These are phyloP conservation scores for Fusarium coffeatum DNA, from an alignment of 2,329 filamentous ascomycete genomes.

Conservation along the genomic window DNA sequence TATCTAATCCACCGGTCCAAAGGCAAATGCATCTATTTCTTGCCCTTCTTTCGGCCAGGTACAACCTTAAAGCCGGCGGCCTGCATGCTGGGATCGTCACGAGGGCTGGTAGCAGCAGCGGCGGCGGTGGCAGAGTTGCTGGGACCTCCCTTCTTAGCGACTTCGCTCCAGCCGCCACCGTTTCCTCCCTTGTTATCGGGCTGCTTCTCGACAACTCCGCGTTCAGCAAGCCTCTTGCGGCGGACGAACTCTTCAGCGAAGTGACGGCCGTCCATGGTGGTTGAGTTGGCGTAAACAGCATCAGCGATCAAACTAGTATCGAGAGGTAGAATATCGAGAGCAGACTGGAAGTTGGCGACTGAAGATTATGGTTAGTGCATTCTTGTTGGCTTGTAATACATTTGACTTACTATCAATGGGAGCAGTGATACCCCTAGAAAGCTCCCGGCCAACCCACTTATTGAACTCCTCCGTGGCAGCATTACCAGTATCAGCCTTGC, in stretches of 20 bases:
- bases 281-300: slow-evolving; percentile 86
- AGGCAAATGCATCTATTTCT: slow-evolving; percentile 64
- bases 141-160: slow-evolving; percentile 87
- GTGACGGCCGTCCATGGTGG: slow-evolving; percentile 90
- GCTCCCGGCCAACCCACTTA: slow-evolving; percentile 87
- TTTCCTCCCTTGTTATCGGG: slow-evolving; percentile 61
- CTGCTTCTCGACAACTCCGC: slow-evolving; percentile 85
- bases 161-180: slow-evolving; percentile 90
- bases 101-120: slow-evolving; percentile 50
- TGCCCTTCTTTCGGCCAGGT: slow-evolving; percentile 90
- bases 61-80: slow-evolving; percentile 87
- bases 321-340: slow-evolving; percentile 78
- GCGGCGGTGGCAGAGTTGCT: slow-evolving; percentile 44
- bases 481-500: slow-evolving; percentile 54
- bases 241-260: slow-evolving; percentile 96
- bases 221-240: slow-evolving; percentile 91
- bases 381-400: not conserved
- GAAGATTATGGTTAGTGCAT: slow-evolving; percentile 48
- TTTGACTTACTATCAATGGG: slow-evolving; percentile 63
- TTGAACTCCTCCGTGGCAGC: slow-evolving; percentile 88
- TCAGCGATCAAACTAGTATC: slow-evolving; percentile 88
- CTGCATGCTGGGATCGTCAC: slow-evolving; percentile 58
- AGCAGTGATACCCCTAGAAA: slow-evolving; percentile 76
- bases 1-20: slow-evolving; percentile 9
- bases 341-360: slow-evolving; percentile 85